Evolutionary conservation across 257 asterid genomes (phyloP).

Genomic region (Ajuga chamaepitys): DNA sequence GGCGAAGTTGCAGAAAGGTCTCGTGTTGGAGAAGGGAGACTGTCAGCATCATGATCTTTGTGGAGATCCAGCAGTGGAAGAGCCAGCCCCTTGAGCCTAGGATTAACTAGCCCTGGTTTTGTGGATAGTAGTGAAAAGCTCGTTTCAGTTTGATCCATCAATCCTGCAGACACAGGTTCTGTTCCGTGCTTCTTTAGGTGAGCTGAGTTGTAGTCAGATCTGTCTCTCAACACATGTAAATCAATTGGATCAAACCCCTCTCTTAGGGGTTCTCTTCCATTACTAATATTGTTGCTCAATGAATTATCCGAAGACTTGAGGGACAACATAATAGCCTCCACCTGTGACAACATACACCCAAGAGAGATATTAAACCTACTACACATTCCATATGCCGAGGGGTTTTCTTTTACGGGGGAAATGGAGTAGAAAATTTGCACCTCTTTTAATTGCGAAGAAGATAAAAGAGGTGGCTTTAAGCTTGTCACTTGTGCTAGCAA

Average conservation of each 20-base stretch:
- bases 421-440: slow-evolving; percentile 24
- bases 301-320: slow-evolving; percentile 28
- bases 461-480: slow-evolving; percentile 52
- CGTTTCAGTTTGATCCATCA: slow-evolving; percentile 25
- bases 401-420: not conserved
- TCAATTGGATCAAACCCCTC: slow-evolving; percentile 19
- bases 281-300: slow-evolving; percentile 12
- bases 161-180: slow-evolving; percentile 26
- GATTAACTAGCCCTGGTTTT: slow-evolving; percentile 28
- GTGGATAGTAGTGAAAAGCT: slow-evolving; percentile 17
- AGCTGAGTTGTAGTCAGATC: slow-evolving; percentile 19
- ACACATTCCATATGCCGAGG: not conserved
- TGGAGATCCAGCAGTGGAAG: slow-evolving; percentile 90
- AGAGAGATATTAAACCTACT: slow-evolving; percentile 19
- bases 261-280: slow-evolving; percentile 24
- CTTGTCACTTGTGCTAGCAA: slow-evolving; percentile 45
- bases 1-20: slow-evolving; percentile 50
- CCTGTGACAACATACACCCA: slow-evolving; percentile 41
- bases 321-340: slow-evolving; percentile 41
- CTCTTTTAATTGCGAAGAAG: slow-evolving; percentile 66
- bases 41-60: slow-evolving; percentile 87
- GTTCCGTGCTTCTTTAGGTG: slow-evolving; percentile 21
- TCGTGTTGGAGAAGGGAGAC: slow-evolving; percentile 94
- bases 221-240: slow-evolving; percentile 23
- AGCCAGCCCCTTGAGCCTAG: slow-evolving; percentile 48